A percentile compares a stretch with the other conserved stretches of the same genome.
phyloP scores from a whole-genome alignment of 306 rosid genomes.

The Canavalia gladiata region DNA sequence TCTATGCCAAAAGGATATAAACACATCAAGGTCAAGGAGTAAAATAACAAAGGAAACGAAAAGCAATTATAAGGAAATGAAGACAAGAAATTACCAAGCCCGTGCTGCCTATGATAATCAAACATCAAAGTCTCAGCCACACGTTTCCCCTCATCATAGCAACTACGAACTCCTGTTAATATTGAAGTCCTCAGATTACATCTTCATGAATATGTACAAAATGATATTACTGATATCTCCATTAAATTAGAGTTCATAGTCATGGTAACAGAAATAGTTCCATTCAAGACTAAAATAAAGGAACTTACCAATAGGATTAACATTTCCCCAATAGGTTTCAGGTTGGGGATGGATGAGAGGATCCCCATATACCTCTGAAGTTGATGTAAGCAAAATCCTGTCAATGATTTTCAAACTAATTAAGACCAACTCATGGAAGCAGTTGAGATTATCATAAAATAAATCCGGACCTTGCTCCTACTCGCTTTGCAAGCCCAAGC shows the following conservation, averaged over 20 bases:
- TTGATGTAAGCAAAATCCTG: conserved; percentile 98
- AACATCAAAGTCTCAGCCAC: conserved; percentile 99
- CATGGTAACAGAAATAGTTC: conserved; percentile 2
- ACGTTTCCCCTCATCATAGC: conserved; percentile 98
- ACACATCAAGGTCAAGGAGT: background rate
- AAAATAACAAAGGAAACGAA: conserved; percentile 24
- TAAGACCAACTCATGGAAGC: conserved; percentile 35
- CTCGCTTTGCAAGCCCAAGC: conserved; percentile 99
- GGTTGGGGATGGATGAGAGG: conserved; percentile 95
- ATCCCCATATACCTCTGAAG: conserved; percentile 99
- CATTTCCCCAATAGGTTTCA: conserved; percentile 97
- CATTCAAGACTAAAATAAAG: conserved; percentile 37
- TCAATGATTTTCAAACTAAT: conserved; percentile 35
- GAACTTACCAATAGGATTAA: conserved; percentile 88
- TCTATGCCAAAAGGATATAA: conserved; percentile 52
- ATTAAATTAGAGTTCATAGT: background rate
- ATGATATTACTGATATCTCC: background rate
- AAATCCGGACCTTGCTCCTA: conserved; percentile 83
- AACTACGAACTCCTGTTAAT: conserved; percentile 90
- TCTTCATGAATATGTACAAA: conserved; percentile 25
- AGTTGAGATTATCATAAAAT: conserved; percentile 7
- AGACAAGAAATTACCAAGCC: conserved; percentile 63
- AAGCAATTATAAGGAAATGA: conserved; percentile 18
- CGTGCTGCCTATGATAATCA: conserved; percentile 98
- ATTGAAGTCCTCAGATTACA: conserved; percentile 15